Percentiles rank a stretch among this genome's conserved stretches.
phyloP scores from a whole-genome alignment of 2,329 filamentous ascomycete species.

The Colletotrichum sp. region DNA sequence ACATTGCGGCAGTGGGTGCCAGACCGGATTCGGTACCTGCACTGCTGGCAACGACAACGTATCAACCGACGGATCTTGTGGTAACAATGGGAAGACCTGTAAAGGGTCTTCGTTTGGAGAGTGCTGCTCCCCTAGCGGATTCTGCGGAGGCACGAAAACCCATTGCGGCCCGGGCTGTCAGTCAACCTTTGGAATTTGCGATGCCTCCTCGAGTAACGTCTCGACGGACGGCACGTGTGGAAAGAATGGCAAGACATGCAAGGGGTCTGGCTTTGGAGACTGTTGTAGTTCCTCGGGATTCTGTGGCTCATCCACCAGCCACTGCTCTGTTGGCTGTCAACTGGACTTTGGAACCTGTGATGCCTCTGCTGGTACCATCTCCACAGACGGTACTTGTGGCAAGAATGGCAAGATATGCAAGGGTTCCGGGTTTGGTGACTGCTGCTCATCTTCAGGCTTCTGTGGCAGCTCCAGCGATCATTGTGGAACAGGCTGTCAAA shows the following conservation, averaged over 20 bases:
- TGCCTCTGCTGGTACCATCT: not conserved
- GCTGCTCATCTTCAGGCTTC: not conserved
- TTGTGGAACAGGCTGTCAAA: not conserved
- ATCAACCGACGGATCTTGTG: not conserved
- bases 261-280: too few relatives aligned
- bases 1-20: not conserved
- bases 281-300: too few relatives aligned
- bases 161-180: not conserved
- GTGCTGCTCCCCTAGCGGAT: not conserved
- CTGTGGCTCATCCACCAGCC: too few relatives aligned
- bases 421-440: not conserved
- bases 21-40: not conserved
- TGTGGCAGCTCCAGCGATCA: not conserved
- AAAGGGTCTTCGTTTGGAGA: not conserved
- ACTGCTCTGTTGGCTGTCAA: too few relatives aligned
- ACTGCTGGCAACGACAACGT: not conserved
- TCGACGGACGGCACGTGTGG: too few relatives aligned
- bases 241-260: too few relatives aligned
- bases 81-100: not conserved
- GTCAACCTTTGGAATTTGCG: not conserved
- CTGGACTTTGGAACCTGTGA: not conserved
- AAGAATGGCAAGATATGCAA: not conserved
- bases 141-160: not conserved
- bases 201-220: too few relatives aligned
- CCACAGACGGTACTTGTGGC: not conserved